Evolutionary conservation across 139 green algal genomes (phyloP), one percentile per base, ranked within the genome.

Genomic region (Asterochloris erici): DNA sequence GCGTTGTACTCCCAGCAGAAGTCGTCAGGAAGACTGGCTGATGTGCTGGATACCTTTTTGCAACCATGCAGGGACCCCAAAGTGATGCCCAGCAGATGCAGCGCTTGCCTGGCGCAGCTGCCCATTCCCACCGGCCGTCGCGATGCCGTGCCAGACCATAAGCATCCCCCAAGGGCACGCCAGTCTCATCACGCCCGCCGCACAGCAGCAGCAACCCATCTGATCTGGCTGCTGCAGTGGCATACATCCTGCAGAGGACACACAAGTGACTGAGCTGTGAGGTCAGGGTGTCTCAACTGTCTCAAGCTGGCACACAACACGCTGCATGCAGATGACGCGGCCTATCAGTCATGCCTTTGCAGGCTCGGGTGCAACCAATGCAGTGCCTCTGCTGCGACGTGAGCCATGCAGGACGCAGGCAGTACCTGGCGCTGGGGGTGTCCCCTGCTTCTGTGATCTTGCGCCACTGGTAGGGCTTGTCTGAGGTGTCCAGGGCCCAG

Each of bases 101-200:
- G 29, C 27, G 60, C 15, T 63, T n/a, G 80, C 83, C 83, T 15
- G 97, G 97, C 2, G 97, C 97, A n/a, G 92, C 90, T 54, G 97
- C 95, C 97, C 97, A 99, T 88, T 99, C 97, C 97, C 97, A 99
- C 63, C 97, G 92, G 24, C 97, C 97, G 85, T 99, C 97, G 4
- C 97, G 85, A 81, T 99, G 97, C n/a, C 97, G 83, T 2, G 96
- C 96, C 84, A 99, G 94, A 38, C 97, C 97, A 83, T 95, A 98
- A 2, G 97, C 96, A 81, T 98, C 97, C 13, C 88, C 91, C 26
- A 99, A 86, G 9, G 97, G 96, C 2, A 86, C 89, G 78, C 94
- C 93, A 28, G 85, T 86, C 14, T 90, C 91, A 84, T 98, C 95
- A 16, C 97, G 89, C 16, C 97, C 97, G 14, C 97, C 97, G 79